Conservation (phyloP, 306 rosid genomes). For the Citrullus colocynthis region DNA sequence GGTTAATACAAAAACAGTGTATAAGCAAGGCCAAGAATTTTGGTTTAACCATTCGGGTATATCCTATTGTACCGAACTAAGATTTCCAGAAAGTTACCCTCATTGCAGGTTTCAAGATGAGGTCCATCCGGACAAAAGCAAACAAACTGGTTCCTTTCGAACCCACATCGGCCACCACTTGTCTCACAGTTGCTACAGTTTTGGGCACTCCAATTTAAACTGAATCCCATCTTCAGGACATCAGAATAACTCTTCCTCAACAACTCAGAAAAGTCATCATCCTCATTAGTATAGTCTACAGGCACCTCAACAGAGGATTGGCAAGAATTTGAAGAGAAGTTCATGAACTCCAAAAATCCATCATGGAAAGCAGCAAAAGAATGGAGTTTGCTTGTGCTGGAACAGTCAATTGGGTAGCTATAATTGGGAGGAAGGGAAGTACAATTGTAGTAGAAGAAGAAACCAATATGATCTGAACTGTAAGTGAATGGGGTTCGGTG, state of each 20-base stretch:
- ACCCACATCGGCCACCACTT: constrained; percentile 60
- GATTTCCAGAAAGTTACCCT: constrained; percentile 22
- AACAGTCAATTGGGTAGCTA: constrained; percentile 29
- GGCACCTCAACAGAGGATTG: constrained; percentile 30
- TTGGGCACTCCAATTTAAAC: constrained; percentile 43
- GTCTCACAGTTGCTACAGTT: constrained; percentile 35
- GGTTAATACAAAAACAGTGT: background rate
- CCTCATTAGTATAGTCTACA: constrained; percentile 8
- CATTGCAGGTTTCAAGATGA: constrained; percentile 28
- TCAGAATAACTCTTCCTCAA: constrained; percentile 31
- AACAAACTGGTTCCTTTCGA: constrained; percentile 18
- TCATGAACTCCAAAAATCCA: constrained; percentile 21
- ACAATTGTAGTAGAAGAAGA: constrained; percentile 55
- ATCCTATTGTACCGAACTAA: background rate
- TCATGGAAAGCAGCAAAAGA: constrained; percentile 47
- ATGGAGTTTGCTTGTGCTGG: constrained; percentile 23
- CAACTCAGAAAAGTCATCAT: constrained; percentile 11
- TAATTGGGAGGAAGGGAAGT: constrained; percentile 21
- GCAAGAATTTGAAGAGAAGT: constrained; percentile 30
- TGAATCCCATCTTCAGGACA: constrained; percentile 49
- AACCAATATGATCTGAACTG: constrained; percentile 17
- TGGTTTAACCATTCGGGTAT: background rate
- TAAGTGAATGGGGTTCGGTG: constrained; percentile 29
- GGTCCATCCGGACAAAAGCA: constrained; percentile 46
- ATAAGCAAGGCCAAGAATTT: background rate